Conservation (phyloP, 495 filamentous ascomycete genomes). For the Penicillium macrosclerotiorum region DNA sequence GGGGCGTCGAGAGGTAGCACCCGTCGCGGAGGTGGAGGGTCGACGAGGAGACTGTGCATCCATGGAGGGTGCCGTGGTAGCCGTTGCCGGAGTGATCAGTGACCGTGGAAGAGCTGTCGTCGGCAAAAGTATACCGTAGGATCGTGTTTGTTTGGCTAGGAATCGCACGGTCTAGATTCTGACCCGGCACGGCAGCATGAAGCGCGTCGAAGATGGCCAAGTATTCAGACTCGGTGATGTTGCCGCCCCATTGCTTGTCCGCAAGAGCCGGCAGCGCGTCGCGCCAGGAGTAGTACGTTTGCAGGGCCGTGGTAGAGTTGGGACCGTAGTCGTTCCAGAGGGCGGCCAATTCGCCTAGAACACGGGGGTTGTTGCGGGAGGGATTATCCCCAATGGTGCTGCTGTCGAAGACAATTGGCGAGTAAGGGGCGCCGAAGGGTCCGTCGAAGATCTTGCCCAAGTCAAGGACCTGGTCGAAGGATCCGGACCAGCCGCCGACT, state of each 20-base stretch:
- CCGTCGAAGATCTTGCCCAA: conserved; percentile 47
- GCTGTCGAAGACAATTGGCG: conserved; percentile 48
- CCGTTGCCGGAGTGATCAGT: conserved; percentile 43
- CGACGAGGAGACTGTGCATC: conserved; percentile 22
- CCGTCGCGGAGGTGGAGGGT: conserved; percentile 24
- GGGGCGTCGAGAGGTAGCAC: conserved; percentile 40
- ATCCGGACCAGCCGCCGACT: conserved; percentile 45
- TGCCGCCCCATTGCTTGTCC: conserved; percentile 56
- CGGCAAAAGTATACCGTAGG: conserved; percentile 35
- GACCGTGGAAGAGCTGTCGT: conserved; percentile 10
- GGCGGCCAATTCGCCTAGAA: conserved; percentile 44
- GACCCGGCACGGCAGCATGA: conserved; percentile 37
- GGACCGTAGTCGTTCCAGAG: conserved; percentile 54
- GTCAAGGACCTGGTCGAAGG: conserved; percentile 34
- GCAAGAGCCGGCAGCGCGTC: conserved; percentile 47
- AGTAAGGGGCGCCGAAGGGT: conserved; percentile 37
- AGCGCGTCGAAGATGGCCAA: conserved; percentile 32
- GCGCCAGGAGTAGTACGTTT: conserved; percentile 50
- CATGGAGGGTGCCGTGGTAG: conserved; percentile 38
- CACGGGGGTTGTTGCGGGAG: conserved; percentile 28
- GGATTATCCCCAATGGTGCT: conserved; percentile 44
- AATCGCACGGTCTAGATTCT: conserved; percentile 47
- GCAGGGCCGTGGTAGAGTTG: conserved; percentile 43
- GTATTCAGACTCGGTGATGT: conserved; percentile 40
- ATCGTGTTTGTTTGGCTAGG: conserved; percentile 37